A percentile compares a stretch with the other conserved stretches of the same genome.
phyloP scores from a whole-genome alignment of 2,329 filamentous ascomycete species.

The Pseudophaeomoniella oleicola region DNA sequence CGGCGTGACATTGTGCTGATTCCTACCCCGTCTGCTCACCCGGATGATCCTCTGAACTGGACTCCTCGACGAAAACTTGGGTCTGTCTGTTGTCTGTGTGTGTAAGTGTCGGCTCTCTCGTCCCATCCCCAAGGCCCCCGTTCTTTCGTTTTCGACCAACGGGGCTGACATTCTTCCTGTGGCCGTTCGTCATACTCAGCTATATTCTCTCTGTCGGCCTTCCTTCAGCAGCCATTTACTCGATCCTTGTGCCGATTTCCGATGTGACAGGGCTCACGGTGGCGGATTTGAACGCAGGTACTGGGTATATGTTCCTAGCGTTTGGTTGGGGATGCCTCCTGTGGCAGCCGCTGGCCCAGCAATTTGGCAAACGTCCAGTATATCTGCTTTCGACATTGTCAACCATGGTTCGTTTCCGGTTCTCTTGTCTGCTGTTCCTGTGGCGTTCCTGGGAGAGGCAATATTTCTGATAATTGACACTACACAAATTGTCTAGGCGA shows the following conservation, averaged over 20 bases:
- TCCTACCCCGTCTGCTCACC: constrained; percentile 21
- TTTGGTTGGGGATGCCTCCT: constrained; percentile 21
- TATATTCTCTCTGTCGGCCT: constrained; percentile 19
- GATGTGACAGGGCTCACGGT: constrained; percentile 27
- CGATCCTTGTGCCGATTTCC: constrained; percentile 22
- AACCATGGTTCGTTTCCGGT: too few species aligned
- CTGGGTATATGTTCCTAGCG: constrained; percentile 29
- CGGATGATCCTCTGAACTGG: constrained; percentile 27
- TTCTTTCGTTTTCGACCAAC: constrained; percentile 5
- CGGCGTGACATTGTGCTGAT: constrained; percentile 18
- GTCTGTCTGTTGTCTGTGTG: constrained; percentile 17
- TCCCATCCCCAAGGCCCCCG: too few species aligned
- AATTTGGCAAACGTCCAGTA: constrained; percentile 15
- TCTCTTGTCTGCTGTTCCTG: too few species aligned
- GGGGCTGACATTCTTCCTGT: too few species aligned
- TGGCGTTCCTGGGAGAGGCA: too few species aligned
- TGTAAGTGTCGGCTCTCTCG: too few species aligned
- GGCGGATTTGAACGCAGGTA: constrained; percentile 30
- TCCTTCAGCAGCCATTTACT: constrained; percentile 17
- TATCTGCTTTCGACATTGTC: constrained; percentile 15
- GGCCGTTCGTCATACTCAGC: too few species aligned
- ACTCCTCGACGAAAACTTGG: constrained; percentile 16
- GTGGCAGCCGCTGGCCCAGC: constrained; percentile 19
- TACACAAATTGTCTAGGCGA: too few species aligned
- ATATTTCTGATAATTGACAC: too few species aligned